Evolutionary conservation across 2,329 filamentous ascomycete species (phyloP).

Genomic region (Rhynchosporium agropyri): DNA sequence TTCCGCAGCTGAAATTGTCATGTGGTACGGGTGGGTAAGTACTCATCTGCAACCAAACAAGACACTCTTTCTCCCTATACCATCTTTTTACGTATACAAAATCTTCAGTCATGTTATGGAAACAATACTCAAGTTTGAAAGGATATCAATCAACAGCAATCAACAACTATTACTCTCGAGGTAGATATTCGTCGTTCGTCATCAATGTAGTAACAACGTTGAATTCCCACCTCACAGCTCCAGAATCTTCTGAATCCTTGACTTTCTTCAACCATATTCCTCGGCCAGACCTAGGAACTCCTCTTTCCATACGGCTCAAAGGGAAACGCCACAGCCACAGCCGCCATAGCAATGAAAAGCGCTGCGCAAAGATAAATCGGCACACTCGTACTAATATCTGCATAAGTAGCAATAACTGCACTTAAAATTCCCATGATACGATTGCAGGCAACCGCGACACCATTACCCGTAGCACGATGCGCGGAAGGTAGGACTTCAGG

Average conservation of each 20-base stretch:
- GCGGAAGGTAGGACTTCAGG: constrained; percentile 66
- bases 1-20: too few species aligned
- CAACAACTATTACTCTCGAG: neutral
- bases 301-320: constrained; percentile 67
- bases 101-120: neutral
- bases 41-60: constrained; percentile 4
- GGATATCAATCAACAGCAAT: neutral
- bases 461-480: constrained; percentile 75
- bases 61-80: neutral
- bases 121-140: too few species aligned
- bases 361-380: constrained; percentile 72
- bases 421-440: constrained; percentile 74
- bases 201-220: constrained; percentile 9
- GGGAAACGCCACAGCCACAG: constrained; percentile 59
- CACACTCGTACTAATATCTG: constrained; percentile 61
- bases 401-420: constrained; percentile 66
- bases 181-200: constrained; percentile 7
- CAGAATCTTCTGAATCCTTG: neutral
- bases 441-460: constrained; percentile 70
- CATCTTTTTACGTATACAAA: too few species aligned
- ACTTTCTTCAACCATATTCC: neutral
- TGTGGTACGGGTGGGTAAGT: neutral
- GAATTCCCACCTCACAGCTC: neutral
- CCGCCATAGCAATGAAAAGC: constrained; percentile 64
- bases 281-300: constrained; percentile 47